Evolutionary conservation across 208 protist genomes (phyloP).

Genomic region (Angomonas deanei): DNA sequence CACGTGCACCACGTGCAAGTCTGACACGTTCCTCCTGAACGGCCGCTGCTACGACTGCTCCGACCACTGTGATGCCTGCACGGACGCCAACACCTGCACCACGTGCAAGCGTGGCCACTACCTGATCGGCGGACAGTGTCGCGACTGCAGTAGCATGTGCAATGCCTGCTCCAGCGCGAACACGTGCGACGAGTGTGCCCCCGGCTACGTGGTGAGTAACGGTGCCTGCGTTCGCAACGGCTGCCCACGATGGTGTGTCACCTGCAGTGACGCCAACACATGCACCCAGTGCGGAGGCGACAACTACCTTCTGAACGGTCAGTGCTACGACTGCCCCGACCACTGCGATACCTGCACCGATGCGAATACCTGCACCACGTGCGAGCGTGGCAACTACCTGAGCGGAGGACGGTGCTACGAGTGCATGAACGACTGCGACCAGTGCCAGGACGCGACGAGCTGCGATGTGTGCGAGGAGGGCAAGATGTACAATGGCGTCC

Average conservation of each 20-base stretch:
- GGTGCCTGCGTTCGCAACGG: too few relatives aligned
- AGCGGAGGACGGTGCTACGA: background rate
- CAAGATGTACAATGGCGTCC: background rate
- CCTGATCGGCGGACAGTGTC: background rate
- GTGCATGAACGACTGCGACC: background rate
- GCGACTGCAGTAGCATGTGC: background rate
- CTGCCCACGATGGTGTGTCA: too few relatives aligned
- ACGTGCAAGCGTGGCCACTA: background rate
- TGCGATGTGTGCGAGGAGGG: background rate
- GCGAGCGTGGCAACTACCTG: background rate
- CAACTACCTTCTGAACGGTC: background rate
- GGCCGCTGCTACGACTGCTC: background rate
- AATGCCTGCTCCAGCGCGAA: too few relatives aligned
- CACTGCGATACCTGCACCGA: background rate
- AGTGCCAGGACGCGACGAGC: background rate
- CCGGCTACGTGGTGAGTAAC: too few relatives aligned
- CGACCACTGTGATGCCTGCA: background rate
- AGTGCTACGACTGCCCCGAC: background rate
- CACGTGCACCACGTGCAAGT: background rate
- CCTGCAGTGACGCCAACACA: background rate
- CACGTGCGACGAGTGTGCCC: too few relatives aligned
- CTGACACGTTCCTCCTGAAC: background rate
- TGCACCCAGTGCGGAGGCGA: background rate
- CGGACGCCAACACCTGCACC: background rate
- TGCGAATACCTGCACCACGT: background rate